Evolutionary conservation across 2,329 filamentous ascomycete species (phyloP), one percentile per base, ranked within the genome.

Genomic region (Pestalotiopsis fici): DNA sequence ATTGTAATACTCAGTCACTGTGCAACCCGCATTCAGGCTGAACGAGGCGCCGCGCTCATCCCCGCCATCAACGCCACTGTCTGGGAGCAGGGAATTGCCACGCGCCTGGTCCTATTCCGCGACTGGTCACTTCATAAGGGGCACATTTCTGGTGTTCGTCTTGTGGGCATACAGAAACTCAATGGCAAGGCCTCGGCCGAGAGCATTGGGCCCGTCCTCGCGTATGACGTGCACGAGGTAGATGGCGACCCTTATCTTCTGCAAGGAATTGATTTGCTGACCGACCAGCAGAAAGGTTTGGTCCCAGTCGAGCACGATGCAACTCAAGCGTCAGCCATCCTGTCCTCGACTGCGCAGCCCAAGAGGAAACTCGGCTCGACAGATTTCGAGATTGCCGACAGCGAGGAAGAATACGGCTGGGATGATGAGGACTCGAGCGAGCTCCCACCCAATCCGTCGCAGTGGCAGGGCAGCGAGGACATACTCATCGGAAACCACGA

Each of bases 81-180:
- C 55, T 98, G 95, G 95, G 94, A 97, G 69, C 89, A 88, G 70
- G 91, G 90, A 37, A 83, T 97, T 47, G 88, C 89, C 69, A 92
- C 89, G 55, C 86, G 94, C 65, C 78, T 97, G 69, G 91, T 91
- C 27, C 79, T 97, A 39, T 97, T 96, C 78, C 87, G 92, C 73
- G 93, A 97, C 80, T 95, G 88, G 87, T 86, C 83, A 69, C 87
- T 85, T 80, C 79, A 81, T 64, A 79, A 80, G 56, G 79, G 80
- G 57, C 79, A 78, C 21, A 80, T 83, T 27, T 82, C 83, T 68
- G 83, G 85, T 71, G 78, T 87, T 56, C 85, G 88, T 67, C 83
- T 92, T 71, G 88, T 85, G 12, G 90, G 89, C 62, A 80, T 93
- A 12, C 86, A 92, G 74, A 93, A 92, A 77, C 78, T 87, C 47